A percentile compares a stretch with the other conserved stretches of the same genome.
Conservation (phyloP, 352 stramenopile species). For the Phytophthora citricola region DNA sequence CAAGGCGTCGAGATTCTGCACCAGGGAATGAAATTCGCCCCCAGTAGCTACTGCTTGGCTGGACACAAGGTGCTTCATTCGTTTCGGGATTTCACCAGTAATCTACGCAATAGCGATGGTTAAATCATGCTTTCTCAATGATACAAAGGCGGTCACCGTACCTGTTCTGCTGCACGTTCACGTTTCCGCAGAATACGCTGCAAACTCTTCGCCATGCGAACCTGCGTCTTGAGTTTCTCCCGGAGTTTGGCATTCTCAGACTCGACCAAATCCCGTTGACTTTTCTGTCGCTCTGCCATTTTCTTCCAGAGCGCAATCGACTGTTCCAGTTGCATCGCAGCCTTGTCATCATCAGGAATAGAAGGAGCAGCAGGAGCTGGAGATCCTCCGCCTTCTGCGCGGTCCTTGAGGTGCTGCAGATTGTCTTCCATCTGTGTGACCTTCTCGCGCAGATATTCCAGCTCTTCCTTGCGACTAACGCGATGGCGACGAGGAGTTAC, state of each 20-base stretch:
- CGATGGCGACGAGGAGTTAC: slow-evolving; percentile 19
- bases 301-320: slow-evolving; percentile 49
- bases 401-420: slow-evolving; percentile 27
- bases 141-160: slow-evolving; percentile 1
- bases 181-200: slow-evolving; percentile 43
- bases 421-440: slow-evolving; percentile 43
- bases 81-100: slow-evolving; percentile 10
- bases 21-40: slow-evolving; percentile 15
- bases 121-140: background rate
- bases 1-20: slow-evolving; percentile 13
- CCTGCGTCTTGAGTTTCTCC: slow-evolving; percentile 52
- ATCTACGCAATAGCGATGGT: slow-evolving; percentile 8
- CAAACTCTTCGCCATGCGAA: slow-evolving; percentile 46
- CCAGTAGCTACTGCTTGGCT: background rate
- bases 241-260: slow-evolving; percentile 51
- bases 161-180: slow-evolving; percentile 37
- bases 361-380: background rate
- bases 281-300: slow-evolving; percentile 48
- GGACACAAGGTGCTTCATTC: slow-evolving; percentile 1
- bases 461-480: slow-evolving; percentile 42
- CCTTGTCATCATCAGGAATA: slow-evolving; percentile 4
- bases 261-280: slow-evolving; percentile 36
- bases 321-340: slow-evolving; percentile 26
- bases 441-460: slow-evolving; percentile 43
- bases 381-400: slow-evolving; percentile 4